Conservation (phyloP, 1,139 yeast species). For the Sugiyamaella paludigena region DNA sequence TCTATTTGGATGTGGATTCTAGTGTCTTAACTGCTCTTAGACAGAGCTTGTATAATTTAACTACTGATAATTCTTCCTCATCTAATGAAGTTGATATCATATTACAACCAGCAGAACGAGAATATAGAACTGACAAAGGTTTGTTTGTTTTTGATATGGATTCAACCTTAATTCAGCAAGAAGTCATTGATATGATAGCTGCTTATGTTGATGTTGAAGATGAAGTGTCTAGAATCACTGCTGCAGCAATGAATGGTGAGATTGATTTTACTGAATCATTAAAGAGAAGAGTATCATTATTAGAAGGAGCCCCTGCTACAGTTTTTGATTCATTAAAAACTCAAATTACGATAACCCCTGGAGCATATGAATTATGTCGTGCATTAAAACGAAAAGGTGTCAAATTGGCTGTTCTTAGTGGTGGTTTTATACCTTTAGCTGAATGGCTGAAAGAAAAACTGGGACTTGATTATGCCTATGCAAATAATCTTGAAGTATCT, state of each 20-base stretch:
- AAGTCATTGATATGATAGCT: constrained; percentile 93
- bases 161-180: constrained; percentile 92
- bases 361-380: constrained; percentile 68
- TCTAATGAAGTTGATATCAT: constrained; percentile 43
- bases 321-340: constrained; percentile 78
- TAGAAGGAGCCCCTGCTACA: constrained; percentile 75
- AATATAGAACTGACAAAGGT: constrained; percentile 43
- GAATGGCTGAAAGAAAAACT: constrained; percentile 63
- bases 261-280: constrained; percentile 85
- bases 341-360: constrained; percentile 72
- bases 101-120: constrained; percentile 44
- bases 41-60: constrained; percentile 24
- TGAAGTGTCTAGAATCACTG: constrained; percentile 78
- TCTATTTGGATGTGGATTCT: constrained; percentile 24
- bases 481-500: constrained; percentile 59
- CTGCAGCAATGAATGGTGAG: constrained; percentile 96
- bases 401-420: constrained; percentile 83
- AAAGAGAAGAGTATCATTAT: constrained; percentile 65
- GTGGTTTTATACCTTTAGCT: constrained; percentile 93
- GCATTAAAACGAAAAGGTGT: constrained; percentile 62
- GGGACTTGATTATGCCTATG: constrained; percentile 82
- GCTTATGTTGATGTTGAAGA: constrained; percentile 77
- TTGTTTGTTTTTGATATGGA: constrained; percentile 96
- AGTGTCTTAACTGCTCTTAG: constrained; percentile 18
- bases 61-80: constrained; percentile 14